These are phyloP conservation scores for Nidula niveotomentosa DNA, from an alignment of 1,284 basidiomycete genomes.

Conservation along the genomic window DNA sequence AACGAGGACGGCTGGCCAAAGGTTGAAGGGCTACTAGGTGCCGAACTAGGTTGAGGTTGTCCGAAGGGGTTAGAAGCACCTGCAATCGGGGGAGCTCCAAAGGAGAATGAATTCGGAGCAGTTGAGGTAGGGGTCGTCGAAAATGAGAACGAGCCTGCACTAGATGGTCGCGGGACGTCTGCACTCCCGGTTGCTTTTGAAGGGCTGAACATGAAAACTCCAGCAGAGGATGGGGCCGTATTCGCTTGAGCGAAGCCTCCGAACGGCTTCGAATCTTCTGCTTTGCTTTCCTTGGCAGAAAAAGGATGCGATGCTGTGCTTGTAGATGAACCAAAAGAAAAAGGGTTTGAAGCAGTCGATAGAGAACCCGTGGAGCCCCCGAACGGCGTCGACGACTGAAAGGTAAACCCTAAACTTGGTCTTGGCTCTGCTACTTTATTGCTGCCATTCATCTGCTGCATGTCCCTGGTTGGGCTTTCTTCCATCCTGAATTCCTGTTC, in stretches of 20 bases:
- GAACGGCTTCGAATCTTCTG: constrained; percentile 29
- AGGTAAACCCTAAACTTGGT: constrained; percentile 6
- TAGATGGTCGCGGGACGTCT: constrained; percentile 33
- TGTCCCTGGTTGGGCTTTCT: constrained; percentile 64
- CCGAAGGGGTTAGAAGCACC: constrained; percentile 41
- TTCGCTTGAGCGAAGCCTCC: constrained; percentile 23
- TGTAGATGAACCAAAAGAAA: constrained; percentile 34
- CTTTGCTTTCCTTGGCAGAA: constrained; percentile 21
- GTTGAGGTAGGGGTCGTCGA: constrained; percentile 31
- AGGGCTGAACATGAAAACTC: constrained; percentile 24
- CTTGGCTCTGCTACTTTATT: constrained; percentile 16
- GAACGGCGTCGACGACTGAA: constrained; percentile 11
- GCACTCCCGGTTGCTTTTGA: constrained; percentile 20
- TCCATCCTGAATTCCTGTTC: constrained; percentile 68
- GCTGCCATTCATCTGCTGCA: constrained; percentile 31
- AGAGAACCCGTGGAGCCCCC: constrained; percentile 14
- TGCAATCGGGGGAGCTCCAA: constrained; percentile 34
- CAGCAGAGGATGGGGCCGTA: constrained; percentile 11
- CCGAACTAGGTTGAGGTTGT: constrained; percentile 38
- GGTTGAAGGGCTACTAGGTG: constrained; percentile 56
- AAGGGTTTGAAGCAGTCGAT: constrained; percentile 33
- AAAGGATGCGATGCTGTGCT: constrained; percentile 27
- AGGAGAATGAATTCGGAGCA: constrained; percentile 43
- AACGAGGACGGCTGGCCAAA: constrained; percentile 45
- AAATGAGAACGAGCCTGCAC: constrained; percentile 44